Evolutionary conservation across 345 rosid genomes (phyloP).

Genomic region (Conringia planisiliqua): DNA sequence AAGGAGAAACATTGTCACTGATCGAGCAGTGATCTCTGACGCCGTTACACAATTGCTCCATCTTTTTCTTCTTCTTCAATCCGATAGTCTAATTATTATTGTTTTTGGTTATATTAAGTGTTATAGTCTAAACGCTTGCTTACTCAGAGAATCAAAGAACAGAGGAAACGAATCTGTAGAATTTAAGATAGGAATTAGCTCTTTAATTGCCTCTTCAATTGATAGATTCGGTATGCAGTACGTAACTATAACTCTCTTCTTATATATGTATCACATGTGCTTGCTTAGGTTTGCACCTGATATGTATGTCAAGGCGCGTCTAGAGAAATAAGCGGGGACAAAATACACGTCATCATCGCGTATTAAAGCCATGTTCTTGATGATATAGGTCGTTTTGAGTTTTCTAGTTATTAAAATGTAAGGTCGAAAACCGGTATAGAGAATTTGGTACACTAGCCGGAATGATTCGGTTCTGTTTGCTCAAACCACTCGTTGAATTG

Average conservation of each 20-base stretch:
- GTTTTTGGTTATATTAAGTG: no score
- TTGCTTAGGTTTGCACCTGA: background rate
- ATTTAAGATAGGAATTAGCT: background rate
- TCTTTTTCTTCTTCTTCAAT: slow-evolving; percentile 3
- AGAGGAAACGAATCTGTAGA: background rate
- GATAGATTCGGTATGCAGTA: background rate
- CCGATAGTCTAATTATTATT: no score
- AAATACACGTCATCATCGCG: slow-evolving; percentile 9
- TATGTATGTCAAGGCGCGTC: background rate
- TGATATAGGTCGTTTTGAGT: background rate
- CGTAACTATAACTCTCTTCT: background rate
- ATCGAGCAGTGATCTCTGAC: slow-evolving; percentile 31
- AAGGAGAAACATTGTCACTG: slow-evolving; percentile 23
- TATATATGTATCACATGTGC: background rate
- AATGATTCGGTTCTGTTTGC: background rate
- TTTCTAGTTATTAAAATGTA: background rate
- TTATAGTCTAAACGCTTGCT: background rate
- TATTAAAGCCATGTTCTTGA: background rate
- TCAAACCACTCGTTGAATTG: background rate
- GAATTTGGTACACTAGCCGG: no score
- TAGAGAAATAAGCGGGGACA: slow-evolving; percentile 21
- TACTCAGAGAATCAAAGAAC: background rate
- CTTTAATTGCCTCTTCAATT: background rate
- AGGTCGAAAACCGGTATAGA: background rate
- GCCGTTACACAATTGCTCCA: slow-evolving; percentile 32